Percentiles rank a stretch among this genome's conserved stretches.
These are phyloP conservation scores for Xylariaceae sp. DNA, from an alignment of 2,329 filamentous ascomycete species.

Conservation along the genomic window DNA sequence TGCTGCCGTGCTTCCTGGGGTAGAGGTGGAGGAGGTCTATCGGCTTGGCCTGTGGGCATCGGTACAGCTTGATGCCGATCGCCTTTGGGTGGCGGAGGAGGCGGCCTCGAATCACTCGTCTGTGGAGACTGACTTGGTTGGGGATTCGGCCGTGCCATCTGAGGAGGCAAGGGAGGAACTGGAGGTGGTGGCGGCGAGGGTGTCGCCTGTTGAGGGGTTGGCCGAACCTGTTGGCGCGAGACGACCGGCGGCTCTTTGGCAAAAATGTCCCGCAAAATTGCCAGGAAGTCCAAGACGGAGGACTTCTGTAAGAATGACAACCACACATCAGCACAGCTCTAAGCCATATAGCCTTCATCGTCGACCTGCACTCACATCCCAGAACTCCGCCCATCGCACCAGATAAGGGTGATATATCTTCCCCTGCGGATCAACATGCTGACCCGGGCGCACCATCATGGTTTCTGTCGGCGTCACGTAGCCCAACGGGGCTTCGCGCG, in stretches of 20 bases:
- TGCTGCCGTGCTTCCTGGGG: conserved; percentile 31
- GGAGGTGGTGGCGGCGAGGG: conserved; percentile 54
- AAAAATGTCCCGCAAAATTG: conserved; percentile 79
- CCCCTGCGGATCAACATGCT: conserved; percentile 91
- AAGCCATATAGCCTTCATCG: background rate
- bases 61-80: conserved; percentile 30
- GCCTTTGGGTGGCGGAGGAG: conserved; percentile 53
- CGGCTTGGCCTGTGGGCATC: conserved; percentile 30
- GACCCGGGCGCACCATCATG: conserved; percentile 86
- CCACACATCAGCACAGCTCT: conserved; percentile 1
- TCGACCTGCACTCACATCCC: conserved; percentile 64
- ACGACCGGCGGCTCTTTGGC: conserved; percentile 91
- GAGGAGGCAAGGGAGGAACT: conserved; percentile 66
- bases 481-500: conserved; percentile 74
- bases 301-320: conserved; percentile 56
- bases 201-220: conserved; percentile 33
- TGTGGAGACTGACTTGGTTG: conserved; percentile 33
- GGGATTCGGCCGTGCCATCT: conserved; percentile 45
- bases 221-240: conserved; percentile 56
- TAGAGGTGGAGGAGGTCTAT: conserved; percentile 33
- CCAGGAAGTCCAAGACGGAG: conserved; percentile 74
- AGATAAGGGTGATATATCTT: conserved; percentile 94
- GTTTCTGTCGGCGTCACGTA: conserved; percentile 85
- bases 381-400: conserved; percentile 80
- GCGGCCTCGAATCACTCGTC: conserved; percentile 35